These are phyloP conservation scores for Eucalyptus pauciflora DNA, from an alignment of 345 rosid genomes.

Conservation along the genomic window DNA sequence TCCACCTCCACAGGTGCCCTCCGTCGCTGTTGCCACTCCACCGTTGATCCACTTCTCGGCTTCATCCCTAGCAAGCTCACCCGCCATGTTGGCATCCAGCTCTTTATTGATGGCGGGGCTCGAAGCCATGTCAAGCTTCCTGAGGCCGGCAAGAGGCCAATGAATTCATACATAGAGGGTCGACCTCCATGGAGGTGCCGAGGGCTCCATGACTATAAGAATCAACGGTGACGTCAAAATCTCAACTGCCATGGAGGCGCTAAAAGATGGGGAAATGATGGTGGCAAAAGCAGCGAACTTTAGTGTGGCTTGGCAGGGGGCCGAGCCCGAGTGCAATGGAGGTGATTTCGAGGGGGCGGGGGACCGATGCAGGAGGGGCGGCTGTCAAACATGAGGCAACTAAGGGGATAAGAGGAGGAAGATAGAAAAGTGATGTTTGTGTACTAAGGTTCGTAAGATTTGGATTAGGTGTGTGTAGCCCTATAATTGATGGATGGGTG, in stretches of 20 bases:
- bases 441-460: background rate
- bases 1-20: no score
- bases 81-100: no score
- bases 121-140: background rate
- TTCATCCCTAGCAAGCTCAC: no score
- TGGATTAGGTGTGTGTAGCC: accelerated
- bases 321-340: background rate
- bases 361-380: background rate
- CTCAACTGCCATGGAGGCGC: background rate
- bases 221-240: background rate
- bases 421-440: background rate
- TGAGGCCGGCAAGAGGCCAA: background rate
- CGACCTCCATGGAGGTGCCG: background rate
- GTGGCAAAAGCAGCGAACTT: no score
- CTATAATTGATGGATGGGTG: no score
- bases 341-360: background rate
- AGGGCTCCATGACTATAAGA: background rate
- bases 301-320: no score
- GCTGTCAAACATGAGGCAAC: background rate
- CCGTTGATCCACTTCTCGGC: no score
- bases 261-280: no score
- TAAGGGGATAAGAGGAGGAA: background rate
- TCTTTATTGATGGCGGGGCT: background rate
- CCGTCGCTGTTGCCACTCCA: no score
- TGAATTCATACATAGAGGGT: background rate